These are phyloP conservation scores for Tuber brumale DNA, from an alignment of 495 filamentous ascomycete species.

Conservation along the genomic window DNA sequence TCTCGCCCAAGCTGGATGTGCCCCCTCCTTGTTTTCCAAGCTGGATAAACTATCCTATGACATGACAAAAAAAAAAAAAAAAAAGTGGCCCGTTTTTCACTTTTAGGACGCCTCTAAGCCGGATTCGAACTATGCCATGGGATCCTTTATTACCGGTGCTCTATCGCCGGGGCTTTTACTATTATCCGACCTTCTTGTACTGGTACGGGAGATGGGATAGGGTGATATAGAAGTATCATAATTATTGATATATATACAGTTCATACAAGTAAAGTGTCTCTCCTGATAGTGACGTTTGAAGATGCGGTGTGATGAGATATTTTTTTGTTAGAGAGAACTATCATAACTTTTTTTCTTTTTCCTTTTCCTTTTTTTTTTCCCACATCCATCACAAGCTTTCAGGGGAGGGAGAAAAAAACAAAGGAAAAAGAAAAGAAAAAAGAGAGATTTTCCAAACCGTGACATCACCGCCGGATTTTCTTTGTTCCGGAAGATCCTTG, in stretches of 20 bases:
- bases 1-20: neutral
- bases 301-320: slow-evolving; percentile 8
- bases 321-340: neutral
- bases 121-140: neutral
- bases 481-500: slow-evolving; percentile 22
- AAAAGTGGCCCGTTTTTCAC: neutral
- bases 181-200: neutral
- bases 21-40: neutral
- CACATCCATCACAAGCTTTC: neutral
- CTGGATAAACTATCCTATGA: neutral
- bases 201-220: neutral
- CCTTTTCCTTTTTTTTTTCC: slow-evolving; percentile 9
- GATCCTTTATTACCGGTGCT: neutral
- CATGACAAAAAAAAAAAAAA: neutral
- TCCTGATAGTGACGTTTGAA: neutral
- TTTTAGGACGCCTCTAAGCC: neutral
- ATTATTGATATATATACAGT: slow-evolving; percentile 2
- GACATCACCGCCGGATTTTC: slow-evolving; percentile 22
- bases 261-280: neutral
- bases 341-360: no score
- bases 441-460: neutral
- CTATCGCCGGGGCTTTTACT: neutral
- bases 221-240: neutral
- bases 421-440: neutral
- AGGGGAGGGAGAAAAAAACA: neutral